Base-by-base conservation (phyloP, 345 rosid species). In the Citrus hindsii region DNA sequence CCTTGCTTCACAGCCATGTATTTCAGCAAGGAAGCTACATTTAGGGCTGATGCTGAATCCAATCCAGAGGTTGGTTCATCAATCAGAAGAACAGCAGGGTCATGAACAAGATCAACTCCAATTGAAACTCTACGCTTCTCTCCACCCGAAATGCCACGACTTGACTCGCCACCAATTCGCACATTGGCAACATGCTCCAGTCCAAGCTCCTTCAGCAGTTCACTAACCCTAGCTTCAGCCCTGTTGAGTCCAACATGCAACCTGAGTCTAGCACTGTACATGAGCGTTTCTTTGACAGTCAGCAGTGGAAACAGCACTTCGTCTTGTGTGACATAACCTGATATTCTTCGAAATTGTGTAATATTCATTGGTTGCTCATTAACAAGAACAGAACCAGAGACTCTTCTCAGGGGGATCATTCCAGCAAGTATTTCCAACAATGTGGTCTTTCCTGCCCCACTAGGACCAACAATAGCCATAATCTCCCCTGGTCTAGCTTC, bases 61-160 rank as follows among this genome's bases (percentile, higher is more conserved):
- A 81, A 25, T 8, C 82, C 82, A 3, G 84, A 84, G 4, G 86
- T 84, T 30, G 86, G 86, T 63, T 84, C 86, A 76, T 84, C 86
- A 27, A 84, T 71, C 22, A 84, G 69, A 59, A 84, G 78, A 67
- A 81, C 78, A 55, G 68, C 69, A 18, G 84, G 86, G 63, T 84
- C 77, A 59, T 84, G 84, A 25, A 84, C 80, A 25, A 84, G 79
- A 75, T 84, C 84, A 5, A 84, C 82, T 16, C 84, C 86, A 3
- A 84, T 72, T 2, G 83, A 84, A 42, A 81, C 84, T 66, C 84
- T 70, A n/a, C 86, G 82, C 66, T 67, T 78, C 73, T 84, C 86
- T 6, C 86, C 86, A 24, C 83, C 86, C 2, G 86, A 83, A 74
- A 83, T 83, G 30, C 83, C 79, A 4, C 77, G 61, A 42, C 48